Evolutionary conservation across 306 rosid species (phyloP).

Genomic region (Begonia masoniana): DNA sequence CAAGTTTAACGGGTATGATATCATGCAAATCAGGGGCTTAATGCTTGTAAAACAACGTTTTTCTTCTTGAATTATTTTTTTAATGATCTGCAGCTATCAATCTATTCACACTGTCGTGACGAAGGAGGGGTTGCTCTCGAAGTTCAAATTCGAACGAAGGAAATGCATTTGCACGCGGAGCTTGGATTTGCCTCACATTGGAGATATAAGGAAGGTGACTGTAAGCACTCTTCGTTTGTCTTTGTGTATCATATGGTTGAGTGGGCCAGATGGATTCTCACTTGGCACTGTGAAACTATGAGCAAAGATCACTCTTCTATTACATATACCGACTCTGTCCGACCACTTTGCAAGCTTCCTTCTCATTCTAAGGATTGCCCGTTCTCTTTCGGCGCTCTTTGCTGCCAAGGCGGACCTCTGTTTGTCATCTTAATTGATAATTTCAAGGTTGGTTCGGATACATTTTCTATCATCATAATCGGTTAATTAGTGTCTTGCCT

Average conservation of each 20-base stretch:
- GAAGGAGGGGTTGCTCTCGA: slow-evolving; percentile 62
- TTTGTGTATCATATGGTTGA: slow-evolving; percentile 97
- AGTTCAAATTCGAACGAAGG: slow-evolving; percentile 89
- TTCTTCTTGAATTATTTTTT: slow-evolving; percentile 10
- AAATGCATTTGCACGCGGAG: slow-evolving; percentile 96
- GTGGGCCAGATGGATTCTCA: slow-evolving; percentile 98
- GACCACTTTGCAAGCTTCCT: slow-evolving; percentile 86
- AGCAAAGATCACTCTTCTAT: slow-evolving; percentile 28
- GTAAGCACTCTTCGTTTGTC: slow-evolving; percentile 76
- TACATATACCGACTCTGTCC: slow-evolving; percentile 25
- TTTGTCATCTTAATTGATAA: slow-evolving; percentile 79
- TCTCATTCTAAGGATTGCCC: slow-evolving; percentile 74
- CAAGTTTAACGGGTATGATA: slow-evolving; percentile 76
- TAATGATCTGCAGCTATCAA: slow-evolving; percentile 44
- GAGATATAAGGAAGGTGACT: slow-evolving; percentile 96
- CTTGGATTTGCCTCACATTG: slow-evolving; percentile 98
- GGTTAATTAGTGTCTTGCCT: too few relatives aligned
- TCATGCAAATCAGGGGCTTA: too few relatives aligned
- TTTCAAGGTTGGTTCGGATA: slow-evolving; percentile 51
- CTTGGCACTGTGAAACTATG: slow-evolving; percentile 97
- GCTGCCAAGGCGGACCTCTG: slow-evolving; percentile 65
- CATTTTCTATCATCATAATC: too few relatives aligned
- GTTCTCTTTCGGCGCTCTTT: slow-evolving; percentile 51
- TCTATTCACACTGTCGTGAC: slow-evolving; percentile 88
- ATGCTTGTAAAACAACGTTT: background rate